Base-by-base conservation (phyloP, 2,329 filamentous ascomycete genomes). In the Septoria petroselini region DNA sequence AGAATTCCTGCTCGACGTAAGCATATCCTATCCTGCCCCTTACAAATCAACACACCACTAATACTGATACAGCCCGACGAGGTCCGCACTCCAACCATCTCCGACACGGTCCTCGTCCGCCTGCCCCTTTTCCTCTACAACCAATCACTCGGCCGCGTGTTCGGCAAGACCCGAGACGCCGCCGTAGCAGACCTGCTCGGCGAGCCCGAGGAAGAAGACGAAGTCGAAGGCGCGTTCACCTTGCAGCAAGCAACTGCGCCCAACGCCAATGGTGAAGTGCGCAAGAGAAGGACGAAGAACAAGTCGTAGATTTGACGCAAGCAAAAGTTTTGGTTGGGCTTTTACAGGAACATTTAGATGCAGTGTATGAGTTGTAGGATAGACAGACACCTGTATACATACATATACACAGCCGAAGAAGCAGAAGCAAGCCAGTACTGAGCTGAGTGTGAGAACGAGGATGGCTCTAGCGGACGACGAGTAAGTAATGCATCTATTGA, bases 1-100 rank as follows among this genome's bases (percentile, higher is more conserved):
- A 59, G 88, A 96, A 67, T 95, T 85, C 66, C 74, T 96, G 57
- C 82, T 98, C 53, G 91, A 98, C 68, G 83, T 96, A 73, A 77
- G 86, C 80, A 19, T 17, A 11, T 7, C 33, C 21, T n/a, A 4
- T 3, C 27, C 31, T 19, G n/a, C n/a, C 19, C n/a, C 15, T 11
- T 3, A 15, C 19, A 14, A 9, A 18, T 3, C 21, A 38, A 43
- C 15, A 17, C 38, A 29, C 49, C 54, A 44, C 54, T 29, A 19
- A 12, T 34, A 11, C n/a, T 17, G 17, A 8, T 46, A 47, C 55
- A 91, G 87, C 82, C 82, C 64, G 81, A 90, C 52, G 89, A 96
- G 68, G 84, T 98, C 53, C 76, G 79, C 37, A 75, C 78, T 58
- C 93, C 93, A 1, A 86, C 84, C 2, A 73, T 96, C 68, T 80